These are phyloP conservation scores for Phytophthora tubulina DNA, from an alignment of 352 stramenopile species.

Conservation along the genomic window DNA sequence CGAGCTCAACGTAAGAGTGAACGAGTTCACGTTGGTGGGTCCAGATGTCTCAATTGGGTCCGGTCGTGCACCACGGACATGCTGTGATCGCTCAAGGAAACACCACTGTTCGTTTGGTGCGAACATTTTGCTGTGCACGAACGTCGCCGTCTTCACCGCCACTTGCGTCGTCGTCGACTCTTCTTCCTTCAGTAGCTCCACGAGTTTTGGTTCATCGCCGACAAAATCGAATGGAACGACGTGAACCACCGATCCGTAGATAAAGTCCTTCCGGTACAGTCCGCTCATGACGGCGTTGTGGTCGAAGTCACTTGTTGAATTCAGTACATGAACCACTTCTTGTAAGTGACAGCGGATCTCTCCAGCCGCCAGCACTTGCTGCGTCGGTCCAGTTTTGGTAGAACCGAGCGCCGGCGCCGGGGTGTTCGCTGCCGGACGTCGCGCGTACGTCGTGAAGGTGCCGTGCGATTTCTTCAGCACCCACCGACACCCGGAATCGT, in stretches of 20 bases:
- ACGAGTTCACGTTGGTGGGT: slow-evolving; percentile 27
- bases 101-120: slow-evolving; percentile 58
- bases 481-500: slow-evolving; percentile 23
- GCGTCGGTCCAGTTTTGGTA: slow-evolving; percentile 3
- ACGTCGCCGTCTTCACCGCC: slow-evolving; percentile 49
- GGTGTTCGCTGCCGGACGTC: slow-evolving; percentile 1
- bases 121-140: slow-evolving; percentile 50
- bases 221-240: slow-evolving; percentile 19
- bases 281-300: slow-evolving; percentile 44
- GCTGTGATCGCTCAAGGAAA: slow-evolving; percentile 45
- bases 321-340: slow-evolving; percentile 38
- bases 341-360: slow-evolving; percentile 41
- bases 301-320: slow-evolving; percentile 34
- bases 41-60: background rate
- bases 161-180: slow-evolving; percentile 31
- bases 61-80: background rate
- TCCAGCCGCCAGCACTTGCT: slow-evolving; percentile 39
- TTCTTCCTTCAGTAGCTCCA: slow-evolving; percentile 23
- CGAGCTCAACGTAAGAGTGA: slow-evolving; percentile 47
- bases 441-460: slow-evolving; percentile 35
- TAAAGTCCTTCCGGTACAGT: slow-evolving; percentile 43
- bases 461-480: slow-evolving; percentile 32
- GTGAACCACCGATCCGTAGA: slow-evolving; percentile 50
- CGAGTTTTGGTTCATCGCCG: slow-evolving; percentile 16
- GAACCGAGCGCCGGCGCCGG: background rate